Evolutionary conservation across 306 rosid species (phyloP), one percentile per base, ranked within the genome.

Genomic region (Cucumis melo): DNA sequence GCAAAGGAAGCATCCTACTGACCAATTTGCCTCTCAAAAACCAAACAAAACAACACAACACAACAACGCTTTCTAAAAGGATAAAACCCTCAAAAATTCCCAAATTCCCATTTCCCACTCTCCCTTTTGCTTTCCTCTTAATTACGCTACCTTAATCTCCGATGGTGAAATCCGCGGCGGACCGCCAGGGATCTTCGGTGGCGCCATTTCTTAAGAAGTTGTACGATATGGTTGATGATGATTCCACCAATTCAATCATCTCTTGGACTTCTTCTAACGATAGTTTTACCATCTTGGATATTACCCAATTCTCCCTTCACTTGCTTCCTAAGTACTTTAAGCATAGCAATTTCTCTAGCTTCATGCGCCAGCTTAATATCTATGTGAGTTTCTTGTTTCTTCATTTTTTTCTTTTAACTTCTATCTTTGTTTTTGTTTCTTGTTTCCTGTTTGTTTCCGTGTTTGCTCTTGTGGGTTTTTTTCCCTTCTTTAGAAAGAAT

Each of bases 291-390:
- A 93, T 93, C 24, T 70, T 38, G 82, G 91, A 93, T 55, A 56
- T 86, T 75, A 83, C 94, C 24, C 82, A 82, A 16, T 93, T 93
- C 87, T 87, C 93, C 51, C 80, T 89, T 56, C 56, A 73, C 10
- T 82, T 93, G 78, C 95, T 93, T 42, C 95, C 98, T 0, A 63
- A 65, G 55, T 87, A 81, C 70, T 93, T 93, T 81, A 93, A 93
- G 85, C 98, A 93, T 85, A 88, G 85, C 84, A 93, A 93, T 74
- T 87, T 89, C 83, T 89, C 98, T 36, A 93, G 96, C 82, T 93
- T 93, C 86, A 86, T 93, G 87, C 76, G 98, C 48, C 98, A 93
- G 61, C 98, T 93, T 84, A 93, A 93, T 76, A 91, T 91, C 79
- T 91, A 93, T 73, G 98, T 92, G 12, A 50, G 85, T 79, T 14